Base-by-base conservation (phyloP, 257 asterid species). In the Plantago elongata region DNA sequence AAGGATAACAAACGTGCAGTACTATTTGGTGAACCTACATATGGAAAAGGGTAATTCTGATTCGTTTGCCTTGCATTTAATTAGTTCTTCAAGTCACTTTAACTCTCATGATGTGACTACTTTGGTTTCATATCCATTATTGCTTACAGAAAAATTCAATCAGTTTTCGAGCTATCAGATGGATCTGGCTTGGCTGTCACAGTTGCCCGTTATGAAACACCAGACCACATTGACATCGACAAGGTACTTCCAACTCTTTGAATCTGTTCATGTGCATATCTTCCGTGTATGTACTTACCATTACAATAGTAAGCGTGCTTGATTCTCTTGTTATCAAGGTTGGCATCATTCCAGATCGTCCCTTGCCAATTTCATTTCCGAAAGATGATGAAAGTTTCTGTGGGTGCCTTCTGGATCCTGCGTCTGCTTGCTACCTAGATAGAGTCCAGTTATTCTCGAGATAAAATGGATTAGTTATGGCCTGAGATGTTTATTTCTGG, bases 161-260 rank as follows among this genome's bases (percentile, higher is more conserved):
- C 97, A 1, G 99, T 93, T 67, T 89, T 93, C 61, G 85, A 89
- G 81, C 85, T 93, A 17, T 89, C 97, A 5, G 99, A 93, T 72
- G 99, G 99, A 64, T 93, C 99, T 63, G 99, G 97, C 71, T 69
- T 93, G 82, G 99, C 86, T 18, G 86, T 93, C 37, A 93, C 97
- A 11, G 97, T 85, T 59, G 97, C 97, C 66, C 96, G 95, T 42
- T 93, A 93, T 51, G 96, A 93, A 79, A 93, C 99, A 54, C 97
- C 97, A 9, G 89, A 91, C 61, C 99, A 93, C 74, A 85, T 62
- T 16, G 97, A 93, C 65, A 93, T 89, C 14, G 90, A 93, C 74
- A 89, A 92, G 99, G 99, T 92, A 15, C 56, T 58, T 64, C 72
- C 17, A 58, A 12, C 70, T 34, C 50, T 49, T 45, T 61, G 49